These are phyloP conservation scores for Oenanthe sinensis DNA, from an alignment of 129 eudicot genomes.

Conservation along the genomic window DNA sequence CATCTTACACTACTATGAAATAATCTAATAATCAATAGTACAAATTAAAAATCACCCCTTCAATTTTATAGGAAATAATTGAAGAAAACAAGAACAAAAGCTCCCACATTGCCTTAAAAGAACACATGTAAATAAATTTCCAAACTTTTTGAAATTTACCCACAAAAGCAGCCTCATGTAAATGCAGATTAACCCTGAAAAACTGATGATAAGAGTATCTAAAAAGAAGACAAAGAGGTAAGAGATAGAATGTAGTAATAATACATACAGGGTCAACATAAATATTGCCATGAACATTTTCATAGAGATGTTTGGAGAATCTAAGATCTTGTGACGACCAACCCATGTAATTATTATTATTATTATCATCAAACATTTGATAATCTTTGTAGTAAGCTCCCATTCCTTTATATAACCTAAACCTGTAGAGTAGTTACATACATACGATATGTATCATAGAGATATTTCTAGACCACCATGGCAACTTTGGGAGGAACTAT, in stretches of 20 bases:
- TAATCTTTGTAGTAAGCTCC: slow-evolving; percentile 35
- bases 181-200: background rate
- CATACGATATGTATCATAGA: no score
- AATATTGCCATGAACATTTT: slow-evolving; percentile 64
- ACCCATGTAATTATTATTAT: slow-evolving; percentile 12
- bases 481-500: background rate
- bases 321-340: slow-evolving; percentile 36
- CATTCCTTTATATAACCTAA: slow-evolving; percentile 14
- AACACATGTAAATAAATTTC: background rate
- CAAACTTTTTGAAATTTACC: background rate
- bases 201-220: no score
- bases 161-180: background rate
- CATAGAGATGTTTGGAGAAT: slow-evolving; percentile 45
- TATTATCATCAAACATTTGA: slow-evolving; percentile 1
- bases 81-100: background rate
- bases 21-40: background rate
- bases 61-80: background rate
- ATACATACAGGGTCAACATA: slow-evolving; percentile 43
- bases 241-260: background rate
- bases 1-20: background rate
- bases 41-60: background rate
- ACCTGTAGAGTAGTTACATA: no score
- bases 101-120: background rate
- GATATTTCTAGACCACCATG: background rate
- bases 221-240: no score